These are phyloP conservation scores for Carex pumila DNA, from an alignment of 176 grass and related monocot species.

Conservation along the genomic window DNA sequence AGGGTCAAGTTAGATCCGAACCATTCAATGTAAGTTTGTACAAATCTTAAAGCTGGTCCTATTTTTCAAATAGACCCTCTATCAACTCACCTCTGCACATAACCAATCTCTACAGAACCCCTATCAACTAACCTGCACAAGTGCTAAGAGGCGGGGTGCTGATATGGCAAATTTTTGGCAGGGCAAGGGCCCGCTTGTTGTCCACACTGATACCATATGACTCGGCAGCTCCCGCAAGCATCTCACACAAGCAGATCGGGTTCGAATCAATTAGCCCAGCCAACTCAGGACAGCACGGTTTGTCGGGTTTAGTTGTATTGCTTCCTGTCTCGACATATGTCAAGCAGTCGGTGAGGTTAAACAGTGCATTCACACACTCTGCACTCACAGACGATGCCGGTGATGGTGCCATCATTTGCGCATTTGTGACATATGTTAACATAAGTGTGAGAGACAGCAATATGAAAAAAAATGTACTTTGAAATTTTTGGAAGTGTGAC, in stretches of 20 bases:
- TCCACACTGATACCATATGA: slow-evolving; percentile 68
- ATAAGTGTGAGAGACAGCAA: not conserved
- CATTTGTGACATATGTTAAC: slow-evolving; percentile 17
- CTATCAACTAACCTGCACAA: slow-evolving; percentile 39
- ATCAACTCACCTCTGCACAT: not conserved
- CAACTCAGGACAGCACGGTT: slow-evolving; percentile 80
- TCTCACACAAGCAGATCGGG: slow-evolving; percentile 79
- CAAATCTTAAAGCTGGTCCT: no score
- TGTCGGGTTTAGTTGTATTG: slow-evolving; percentile 46
- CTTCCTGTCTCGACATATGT: slow-evolving; percentile 63
- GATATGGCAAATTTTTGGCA: slow-evolving; percentile 67
- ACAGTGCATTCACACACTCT: slow-evolving; percentile 45
- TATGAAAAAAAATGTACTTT: not conserved
- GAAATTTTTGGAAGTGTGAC: slow-evolving; percentile 13
- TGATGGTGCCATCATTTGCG: slow-evolving; percentile 23
- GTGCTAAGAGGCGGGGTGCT: slow-evolving; percentile 49
- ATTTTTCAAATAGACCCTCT: no score
- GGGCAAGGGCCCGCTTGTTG: slow-evolving; percentile 56
- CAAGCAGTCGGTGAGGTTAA: slow-evolving; percentile 79
- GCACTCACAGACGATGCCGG: slow-evolving; percentile 25
- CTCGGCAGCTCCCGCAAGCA: slow-evolving; percentile 49
- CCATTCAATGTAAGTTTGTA: no score
- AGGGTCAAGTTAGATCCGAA: no score
- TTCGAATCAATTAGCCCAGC: slow-evolving; percentile 60
- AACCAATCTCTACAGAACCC: not conserved